phyloP scores from a whole-genome alignment of 352 stramenopile genomes.

The Phytophthora melonis region DNA sequence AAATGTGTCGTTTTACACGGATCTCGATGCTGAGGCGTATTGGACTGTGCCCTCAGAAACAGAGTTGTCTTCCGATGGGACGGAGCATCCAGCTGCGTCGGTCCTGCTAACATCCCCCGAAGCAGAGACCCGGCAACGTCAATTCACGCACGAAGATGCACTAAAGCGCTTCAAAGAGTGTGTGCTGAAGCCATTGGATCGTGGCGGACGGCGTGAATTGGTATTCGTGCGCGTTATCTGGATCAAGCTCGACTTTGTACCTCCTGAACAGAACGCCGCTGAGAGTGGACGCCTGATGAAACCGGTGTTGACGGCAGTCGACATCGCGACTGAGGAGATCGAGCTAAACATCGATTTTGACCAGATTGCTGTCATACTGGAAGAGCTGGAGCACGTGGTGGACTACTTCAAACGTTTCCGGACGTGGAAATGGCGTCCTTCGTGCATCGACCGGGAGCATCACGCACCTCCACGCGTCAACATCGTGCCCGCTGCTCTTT shows the following conservation, averaged over 20 bases:
- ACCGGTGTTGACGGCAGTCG: conserved; percentile 47
- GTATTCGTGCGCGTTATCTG: conserved; percentile 61
- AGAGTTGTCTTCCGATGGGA: background rate
- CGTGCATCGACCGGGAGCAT: conserved; percentile 57
- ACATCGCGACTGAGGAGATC: conserved; percentile 69
- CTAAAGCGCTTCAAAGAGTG: conserved; percentile 50
- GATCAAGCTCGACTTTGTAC: conserved; percentile 71
- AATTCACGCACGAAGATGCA: conserved; percentile 25
- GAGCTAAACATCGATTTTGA: conserved; percentile 67
- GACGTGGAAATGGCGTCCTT: conserved; percentile 53
- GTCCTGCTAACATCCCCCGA: background rate
- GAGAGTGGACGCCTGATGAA: background rate
- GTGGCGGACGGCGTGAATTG: conserved; percentile 52
- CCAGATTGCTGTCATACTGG: conserved; percentile 54
- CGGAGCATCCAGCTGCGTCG: conserved; percentile 8
- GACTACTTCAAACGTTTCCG: conserved; percentile 49
- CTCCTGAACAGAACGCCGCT: conserved; percentile 1
- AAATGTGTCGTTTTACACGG: conserved; percentile 70
- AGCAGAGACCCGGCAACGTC: background rate
- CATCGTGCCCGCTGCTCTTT: conserved; percentile 36
- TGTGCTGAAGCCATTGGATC: conserved; percentile 37
- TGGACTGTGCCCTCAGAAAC: conserved; percentile 16
- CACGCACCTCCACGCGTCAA: conserved; percentile 46
- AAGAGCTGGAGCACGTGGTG: conserved; percentile 51
- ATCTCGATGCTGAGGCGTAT: conserved; percentile 53